Base-by-base conservation (phyloP, 176 grass and related monocot species). In the Zea luxurians region DNA sequence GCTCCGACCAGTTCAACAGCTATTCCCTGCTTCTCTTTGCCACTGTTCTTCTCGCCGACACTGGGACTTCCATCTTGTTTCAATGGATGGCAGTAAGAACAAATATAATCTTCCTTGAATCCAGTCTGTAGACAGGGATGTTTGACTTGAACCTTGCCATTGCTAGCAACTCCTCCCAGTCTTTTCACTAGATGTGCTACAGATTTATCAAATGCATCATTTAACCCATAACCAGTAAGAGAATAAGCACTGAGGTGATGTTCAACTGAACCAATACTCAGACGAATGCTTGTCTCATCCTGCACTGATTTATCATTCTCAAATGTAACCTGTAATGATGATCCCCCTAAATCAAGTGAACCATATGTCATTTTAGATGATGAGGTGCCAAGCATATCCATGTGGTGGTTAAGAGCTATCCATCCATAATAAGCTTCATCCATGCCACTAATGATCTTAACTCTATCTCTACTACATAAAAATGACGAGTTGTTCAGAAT, bases 371-470 rank as follows among this genome's bases (percentile, higher is more conserved):
- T 85, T 86, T 81, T 84, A 76, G 86, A 81, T 65, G 88, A 77
- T 49, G 83, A 86, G 55, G 88, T 84, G 89, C 89, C 89, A 50
- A 98, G 76, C 80, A 92, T 85, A 48, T 93, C 85, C 83, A 89
- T 81, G 58, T 90, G 78, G 75, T 95, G 90, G 76, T 98, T 98
- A 77, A 98, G 82, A 71, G 92, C 96, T 75, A 98, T 90, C 96
- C 96, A 98, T 68, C 96, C 96, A 92, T 90, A 98, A 90, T 98
- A 98, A 67, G 96, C 96, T 88, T 98, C 96, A 17, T 98, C 96
- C 89, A 95, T 98, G 21, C 96, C 96, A 76, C 48, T 94, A 68
- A 98, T 97, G 43, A 89, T 92, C 83, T 98, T 98, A 50, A 97
- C 83, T 82, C 83, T 84, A 53, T 98, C 91, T 90, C 92, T 88